Conservation (phyloP, 768 basidiomycete species). For the Xerocomellus dryophilus region DNA sequence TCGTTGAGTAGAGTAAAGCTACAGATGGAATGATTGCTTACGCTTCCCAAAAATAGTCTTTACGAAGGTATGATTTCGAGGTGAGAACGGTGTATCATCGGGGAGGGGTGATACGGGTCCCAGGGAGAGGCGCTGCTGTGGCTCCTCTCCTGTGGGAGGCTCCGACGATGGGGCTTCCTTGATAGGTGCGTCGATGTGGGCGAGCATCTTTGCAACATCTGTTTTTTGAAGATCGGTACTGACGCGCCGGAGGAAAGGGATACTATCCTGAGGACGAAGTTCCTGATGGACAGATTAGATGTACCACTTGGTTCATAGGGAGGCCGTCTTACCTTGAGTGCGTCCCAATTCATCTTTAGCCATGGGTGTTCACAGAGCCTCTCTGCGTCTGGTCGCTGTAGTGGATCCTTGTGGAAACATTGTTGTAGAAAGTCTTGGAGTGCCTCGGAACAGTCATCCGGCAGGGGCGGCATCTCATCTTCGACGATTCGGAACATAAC, state of each 20-base stretch:
- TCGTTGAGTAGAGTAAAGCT: conserved; percentile 5
- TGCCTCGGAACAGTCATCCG: conserved; percentile 71
- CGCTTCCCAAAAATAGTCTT: conserved; percentile 92
- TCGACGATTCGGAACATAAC: conserved; percentile 99
- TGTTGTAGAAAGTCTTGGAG: conserved; percentile 76
- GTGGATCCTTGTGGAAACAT: conserved; percentile 90
- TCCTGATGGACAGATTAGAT: conserved; percentile 43
- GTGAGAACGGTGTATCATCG: conserved; percentile 45
- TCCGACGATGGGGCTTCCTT: conserved; percentile 44
- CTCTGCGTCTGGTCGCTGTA: conserved; percentile 78
- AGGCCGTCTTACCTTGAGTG: conserved; percentile 58
- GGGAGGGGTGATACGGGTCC: conserved; percentile 31
- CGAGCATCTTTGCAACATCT: conserved; percentile 54
- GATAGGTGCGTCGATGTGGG: conserved; percentile 35
- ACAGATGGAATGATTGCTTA: conserved; percentile 41
- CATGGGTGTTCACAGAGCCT: conserved; percentile 87
- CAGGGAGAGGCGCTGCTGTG: conserved; percentile 38
- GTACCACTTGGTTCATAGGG: not conserved
- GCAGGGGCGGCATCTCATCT: conserved; percentile 84
- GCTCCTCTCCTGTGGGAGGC: conserved; percentile 40
- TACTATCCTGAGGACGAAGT: conserved; percentile 87
- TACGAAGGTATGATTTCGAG: conserved; percentile 78
- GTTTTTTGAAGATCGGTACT: conserved; percentile 80
- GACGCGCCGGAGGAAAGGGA: conserved; percentile 91
- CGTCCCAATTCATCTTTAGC: conserved; percentile 78